These are phyloP conservation scores for Tetrapisispora nanseiensis DNA, from an alignment of 805 yeast genomes.

Conservation along the genomic window DNA sequence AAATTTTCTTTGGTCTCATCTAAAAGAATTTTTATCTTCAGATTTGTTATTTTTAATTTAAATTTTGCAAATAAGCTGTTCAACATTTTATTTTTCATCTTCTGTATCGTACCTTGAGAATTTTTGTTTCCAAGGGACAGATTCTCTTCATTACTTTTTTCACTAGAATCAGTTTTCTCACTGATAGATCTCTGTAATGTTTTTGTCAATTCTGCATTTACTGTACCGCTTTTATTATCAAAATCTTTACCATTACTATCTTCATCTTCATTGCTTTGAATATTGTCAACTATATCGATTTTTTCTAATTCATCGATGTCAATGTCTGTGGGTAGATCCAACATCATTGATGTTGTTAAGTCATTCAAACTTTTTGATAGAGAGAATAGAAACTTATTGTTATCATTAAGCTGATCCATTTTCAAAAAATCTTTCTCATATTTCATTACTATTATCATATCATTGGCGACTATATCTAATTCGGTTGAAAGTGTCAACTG, in stretches of 20 bases:
- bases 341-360: slow-evolving; percentile 44
- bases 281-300: slow-evolving; percentile 4
- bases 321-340: slow-evolving; percentile 19
- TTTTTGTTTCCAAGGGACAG: background rate
- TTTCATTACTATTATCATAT: slow-evolving; percentile 35
- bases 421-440: slow-evolving; percentile 10
- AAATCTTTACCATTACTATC: slow-evolving; percentile 3
- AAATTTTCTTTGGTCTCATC: slow-evolving; percentile 24
- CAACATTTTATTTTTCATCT: slow-evolving; percentile 52
- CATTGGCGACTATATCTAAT: slow-evolving; percentile 48
- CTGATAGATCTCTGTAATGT: background rate
- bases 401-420: slow-evolving; percentile 23
- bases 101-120: slow-evolving; percentile 33
- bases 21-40: slow-evolving; percentile 40
- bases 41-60: slow-evolving; percentile 38
- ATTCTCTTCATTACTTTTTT: too few relatives aligned
- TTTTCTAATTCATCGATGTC: slow-evolving; percentile 5
- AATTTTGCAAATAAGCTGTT: slow-evolving; percentile 59
- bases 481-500: slow-evolving; percentile 63
- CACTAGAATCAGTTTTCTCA: too few relatives aligned
- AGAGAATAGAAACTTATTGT: slow-evolving; percentile 30
- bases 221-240: background rate
- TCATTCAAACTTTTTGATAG: slow-evolving; percentile 68
- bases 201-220: background rate
- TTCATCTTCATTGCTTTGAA: slow-evolving; percentile 2